These are phyloP conservation scores for Colletotrichum cereale DNA, from an alignment of 2,329 filamentous ascomycete genomes.

Conservation along the genomic window DNA sequence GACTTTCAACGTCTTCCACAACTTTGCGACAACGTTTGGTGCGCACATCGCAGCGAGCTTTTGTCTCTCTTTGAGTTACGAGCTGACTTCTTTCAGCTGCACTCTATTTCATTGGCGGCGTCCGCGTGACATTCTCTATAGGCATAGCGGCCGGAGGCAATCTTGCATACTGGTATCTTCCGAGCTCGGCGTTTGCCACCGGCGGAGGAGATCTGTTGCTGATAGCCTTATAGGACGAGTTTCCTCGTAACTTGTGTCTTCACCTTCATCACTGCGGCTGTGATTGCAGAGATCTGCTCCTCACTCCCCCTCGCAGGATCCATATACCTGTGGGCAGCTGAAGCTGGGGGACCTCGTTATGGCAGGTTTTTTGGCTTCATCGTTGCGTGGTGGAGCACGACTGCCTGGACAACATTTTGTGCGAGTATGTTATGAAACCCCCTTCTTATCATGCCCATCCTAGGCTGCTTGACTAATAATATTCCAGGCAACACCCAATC, in stretches of 20 bases:
- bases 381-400: constrained; percentile 75
- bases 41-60: constrained; percentile 35
- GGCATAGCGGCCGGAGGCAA: constrained; percentile 72
- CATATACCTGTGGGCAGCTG: constrained; percentile 73
- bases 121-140: constrained; percentile 72
- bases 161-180: constrained; percentile 67
- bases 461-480: not conserved
- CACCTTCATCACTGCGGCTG: constrained; percentile 71
- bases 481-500: constrained; percentile 60
- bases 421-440: constrained; percentile 53
- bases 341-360: constrained; percentile 66
- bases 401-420: constrained; percentile 71
- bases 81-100: constrained; percentile 58
- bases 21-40: constrained; percentile 72
- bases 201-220: not conserved
- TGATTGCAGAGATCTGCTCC: constrained; percentile 71
- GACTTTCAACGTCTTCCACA: constrained; percentile 69
- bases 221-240: constrained; percentile 60
- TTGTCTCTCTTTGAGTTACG: not conserved
- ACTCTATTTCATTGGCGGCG: constrained; percentile 71
- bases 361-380: constrained; percentile 69
- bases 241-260: constrained; percentile 71
- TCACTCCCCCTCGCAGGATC: constrained; percentile 69
- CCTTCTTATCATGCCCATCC: not conserved
- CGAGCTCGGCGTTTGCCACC: not conserved